phyloP scores from a whole-genome alignment of 164 flowering plant genomes.

The Piper longum region DNA sequence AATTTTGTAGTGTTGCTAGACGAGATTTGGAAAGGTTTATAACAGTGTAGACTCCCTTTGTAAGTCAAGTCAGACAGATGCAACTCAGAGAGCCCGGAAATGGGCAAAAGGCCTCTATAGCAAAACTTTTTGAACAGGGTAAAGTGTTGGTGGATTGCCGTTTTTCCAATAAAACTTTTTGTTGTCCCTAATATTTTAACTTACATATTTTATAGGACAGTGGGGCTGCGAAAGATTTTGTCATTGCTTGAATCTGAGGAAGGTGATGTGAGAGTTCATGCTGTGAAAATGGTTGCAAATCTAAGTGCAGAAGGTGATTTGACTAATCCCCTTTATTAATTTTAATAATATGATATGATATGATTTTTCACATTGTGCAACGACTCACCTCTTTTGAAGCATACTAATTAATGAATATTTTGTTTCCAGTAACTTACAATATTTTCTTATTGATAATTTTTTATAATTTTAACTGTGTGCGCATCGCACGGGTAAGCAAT shows the following conservation, averaged over 20 bases:
- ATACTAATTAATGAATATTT: no score
- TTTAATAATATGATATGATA: no score
- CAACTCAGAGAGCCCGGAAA: constrained; percentile 29
- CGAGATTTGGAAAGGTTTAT: constrained; percentile 31
- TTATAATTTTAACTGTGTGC: no score
- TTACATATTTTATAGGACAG: constrained; percentile 25
- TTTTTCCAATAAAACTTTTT: not conserved
- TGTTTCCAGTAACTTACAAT: no score
- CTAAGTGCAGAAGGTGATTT: constrained; percentile 86
- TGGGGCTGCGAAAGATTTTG: constrained; percentile 93
- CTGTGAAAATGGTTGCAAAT: constrained; percentile 97
- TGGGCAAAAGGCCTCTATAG: constrained; percentile 72
- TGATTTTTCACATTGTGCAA: no score
- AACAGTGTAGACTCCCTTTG: constrained; percentile 39
- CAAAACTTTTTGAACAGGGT: constrained; percentile 50
- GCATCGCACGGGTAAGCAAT: no score
- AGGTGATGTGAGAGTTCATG: constrained; percentile 85
- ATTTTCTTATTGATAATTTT: no score
- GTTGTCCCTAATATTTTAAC: not conserved
- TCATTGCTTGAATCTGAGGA: constrained; percentile 92
- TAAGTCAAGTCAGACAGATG: constrained; percentile 43
- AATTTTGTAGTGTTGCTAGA: constrained; percentile 23
- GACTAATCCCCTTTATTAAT: not conserved
- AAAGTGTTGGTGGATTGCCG: not conserved
- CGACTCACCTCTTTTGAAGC: no score